Evolutionary conservation across 1,284 basidiomycete genomes (phyloP).

Genomic region (Bondarzewia mesenterica): DNA sequence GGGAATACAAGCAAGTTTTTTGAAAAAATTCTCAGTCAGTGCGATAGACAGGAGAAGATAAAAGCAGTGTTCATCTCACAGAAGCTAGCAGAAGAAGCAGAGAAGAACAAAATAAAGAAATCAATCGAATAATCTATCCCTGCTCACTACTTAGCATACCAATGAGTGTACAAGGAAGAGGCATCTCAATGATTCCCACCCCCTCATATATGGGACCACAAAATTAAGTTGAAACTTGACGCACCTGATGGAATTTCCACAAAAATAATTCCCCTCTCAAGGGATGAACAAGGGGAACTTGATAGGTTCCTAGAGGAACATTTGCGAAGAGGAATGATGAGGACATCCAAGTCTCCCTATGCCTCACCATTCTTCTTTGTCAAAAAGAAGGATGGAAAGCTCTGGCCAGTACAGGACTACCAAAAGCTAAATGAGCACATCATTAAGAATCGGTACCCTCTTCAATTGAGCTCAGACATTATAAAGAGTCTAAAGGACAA

Average conservation of each 20-base stretch:
- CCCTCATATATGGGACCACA: not conserved
- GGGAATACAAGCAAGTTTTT: no score
- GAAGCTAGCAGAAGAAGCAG: not conserved
- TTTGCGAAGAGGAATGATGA: constrained; percentile 8
- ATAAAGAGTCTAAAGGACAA: not conserved
- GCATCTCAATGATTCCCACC: not conserved
- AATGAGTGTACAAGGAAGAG: not conserved
- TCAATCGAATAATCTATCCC: not conserved
- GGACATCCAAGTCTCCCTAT: not conserved
- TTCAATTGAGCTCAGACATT: not conserved
- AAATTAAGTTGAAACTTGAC: not conserved
- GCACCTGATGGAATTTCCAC: not conserved
- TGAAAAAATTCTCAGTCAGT: not conserved
- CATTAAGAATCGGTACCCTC: not conserved
- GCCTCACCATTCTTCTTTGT: constrained; percentile 4
- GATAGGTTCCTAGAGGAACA: not conserved
- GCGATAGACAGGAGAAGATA: not conserved
- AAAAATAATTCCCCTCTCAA: not conserved
- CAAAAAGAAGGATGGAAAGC: constrained; percentile 1
- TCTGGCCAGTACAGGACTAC: constrained; percentile 2
- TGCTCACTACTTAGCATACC: not conserved
- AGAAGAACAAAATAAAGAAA: not conserved
- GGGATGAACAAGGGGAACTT: not conserved
- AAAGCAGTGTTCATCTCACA: no score
- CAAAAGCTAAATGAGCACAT: not conserved